Evolutionary conservation across 2,329 filamentous ascomycete genomes (phyloP).

Genomic region (Fusarium torulosum): DNA sequence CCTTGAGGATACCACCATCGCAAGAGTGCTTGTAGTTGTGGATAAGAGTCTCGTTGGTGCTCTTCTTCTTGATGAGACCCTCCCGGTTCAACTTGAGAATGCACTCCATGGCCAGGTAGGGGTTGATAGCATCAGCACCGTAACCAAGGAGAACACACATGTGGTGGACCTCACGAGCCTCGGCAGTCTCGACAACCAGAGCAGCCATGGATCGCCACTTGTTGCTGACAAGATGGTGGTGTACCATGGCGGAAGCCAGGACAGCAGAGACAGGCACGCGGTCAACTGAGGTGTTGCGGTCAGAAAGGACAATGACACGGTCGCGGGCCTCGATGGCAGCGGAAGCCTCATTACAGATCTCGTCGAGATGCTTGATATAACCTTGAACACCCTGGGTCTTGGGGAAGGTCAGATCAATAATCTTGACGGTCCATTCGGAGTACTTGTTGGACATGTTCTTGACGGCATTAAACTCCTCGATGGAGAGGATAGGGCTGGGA

Average conservation of each 20-base stretch:
- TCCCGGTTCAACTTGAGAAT: constrained; percentile 97
- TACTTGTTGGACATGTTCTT: constrained; percentile 80
- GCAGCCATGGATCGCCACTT: constrained; percentile 93
- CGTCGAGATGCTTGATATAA: constrained; percentile 88
- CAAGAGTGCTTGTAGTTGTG: constrained; percentile 97
- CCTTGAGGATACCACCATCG: constrained; percentile 95
- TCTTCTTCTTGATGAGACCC: constrained; percentile 89
- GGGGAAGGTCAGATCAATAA: constrained; percentile 92
- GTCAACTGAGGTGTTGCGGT: constrained; percentile 84
- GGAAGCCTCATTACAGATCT: constrained; percentile 87
- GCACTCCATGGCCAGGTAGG: constrained; percentile 95
- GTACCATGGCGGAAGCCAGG: constrained; percentile 90
- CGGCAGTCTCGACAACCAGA: constrained; percentile 89
- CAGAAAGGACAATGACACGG: constrained; percentile 89
- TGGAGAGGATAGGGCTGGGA: constrained; percentile 88
- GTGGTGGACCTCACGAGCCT: constrained; percentile 97
- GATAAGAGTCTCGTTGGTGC: constrained; percentile 84
- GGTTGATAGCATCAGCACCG: constrained; percentile 93
- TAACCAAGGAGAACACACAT: constrained; percentile 99
- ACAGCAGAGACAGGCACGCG: constrained; percentile 88
- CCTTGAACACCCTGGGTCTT: constrained; percentile 86
- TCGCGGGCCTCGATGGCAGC: constrained; percentile 86
- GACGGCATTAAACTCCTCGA: constrained; percentile 90
- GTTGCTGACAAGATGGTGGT: constrained; percentile 95
- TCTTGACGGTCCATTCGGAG: constrained; percentile 86